A percentile compares a stretch with the other conserved stretches of the same genome.
phyloP scores from a whole-genome alignment of 164 flowering plant species.

The Cinnamomum micranthum region DNA sequence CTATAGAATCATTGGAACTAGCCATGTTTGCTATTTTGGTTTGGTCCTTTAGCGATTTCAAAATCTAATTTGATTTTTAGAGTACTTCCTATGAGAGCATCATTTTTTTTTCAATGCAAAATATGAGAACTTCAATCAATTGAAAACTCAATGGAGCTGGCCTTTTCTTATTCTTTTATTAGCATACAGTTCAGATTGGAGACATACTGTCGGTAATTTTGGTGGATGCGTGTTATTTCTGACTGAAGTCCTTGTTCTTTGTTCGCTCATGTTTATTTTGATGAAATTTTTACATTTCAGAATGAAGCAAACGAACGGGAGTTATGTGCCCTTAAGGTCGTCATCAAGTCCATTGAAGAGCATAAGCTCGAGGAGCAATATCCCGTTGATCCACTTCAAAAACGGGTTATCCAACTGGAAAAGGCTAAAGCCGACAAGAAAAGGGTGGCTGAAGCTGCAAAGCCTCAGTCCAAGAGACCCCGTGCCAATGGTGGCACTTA shows the following conservation, averaged over 20 bases:
- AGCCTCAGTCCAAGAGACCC: constrained; percentile 93
- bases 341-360: constrained; percentile 85
- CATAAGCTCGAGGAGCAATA: constrained; percentile 84
- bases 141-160: neutral
- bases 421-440: constrained; percentile 96
- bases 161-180: no score
- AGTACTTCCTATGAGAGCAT: no score
- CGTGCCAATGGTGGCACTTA: constrained; percentile 69
- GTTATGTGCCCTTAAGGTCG: constrained; percentile 73
- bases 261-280: neutral
- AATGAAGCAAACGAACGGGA: constrained; percentile 79
- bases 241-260: neutral
- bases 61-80: no score
- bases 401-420: constrained; percentile 68
- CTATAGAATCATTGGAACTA: no score
- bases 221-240: neutral
- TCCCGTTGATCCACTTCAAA: constrained; percentile 71
- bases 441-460: constrained; percentile 71
- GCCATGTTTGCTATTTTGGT: no score
- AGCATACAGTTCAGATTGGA: neutral
- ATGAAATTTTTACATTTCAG: constrained; percentile 30
- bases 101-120: no score
- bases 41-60: no score
- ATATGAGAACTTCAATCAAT: neutral
- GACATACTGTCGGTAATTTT: neutral